Evolutionary conservation across 2,329 filamentous ascomycete genomes (phyloP).

Genomic region (Hymenoscyphus albidus): DNA sequence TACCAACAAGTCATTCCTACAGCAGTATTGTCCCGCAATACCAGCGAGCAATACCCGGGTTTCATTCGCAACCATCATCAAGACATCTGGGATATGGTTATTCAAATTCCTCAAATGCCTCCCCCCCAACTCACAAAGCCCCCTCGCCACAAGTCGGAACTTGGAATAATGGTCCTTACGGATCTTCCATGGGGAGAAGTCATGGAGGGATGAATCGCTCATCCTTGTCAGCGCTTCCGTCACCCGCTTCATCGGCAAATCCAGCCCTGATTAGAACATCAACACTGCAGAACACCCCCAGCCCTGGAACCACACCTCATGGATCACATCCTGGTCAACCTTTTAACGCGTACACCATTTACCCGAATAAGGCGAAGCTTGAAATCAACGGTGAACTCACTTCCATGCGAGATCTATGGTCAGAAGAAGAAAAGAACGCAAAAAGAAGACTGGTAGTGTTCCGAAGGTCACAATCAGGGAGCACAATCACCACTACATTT

Average conservation of each 20-base stretch:
- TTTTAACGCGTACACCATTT: constrained; percentile 57
- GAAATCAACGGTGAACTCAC: constrained; percentile 84
- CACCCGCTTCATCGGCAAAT: constrained; percentile 37
- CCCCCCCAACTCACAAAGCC: constrained; percentile 42
- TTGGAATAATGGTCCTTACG: constrained; percentile 47
- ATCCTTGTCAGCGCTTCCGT: constrained; percentile 24
- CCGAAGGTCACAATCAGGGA: constrained; percentile 74
- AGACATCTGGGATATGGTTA: constrained; percentile 42
- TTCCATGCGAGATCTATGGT: constrained; percentile 80
- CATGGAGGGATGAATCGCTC: constrained; percentile 29
- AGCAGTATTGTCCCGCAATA: constrained; percentile 36
- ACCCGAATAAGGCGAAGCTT: constrained; percentile 76
- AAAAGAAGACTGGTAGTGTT: constrained; percentile 87
- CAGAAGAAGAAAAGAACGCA: constrained; percentile 71
- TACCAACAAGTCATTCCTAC: constrained; percentile 47
- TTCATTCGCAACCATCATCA: constrained; percentile 37
- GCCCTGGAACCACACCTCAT: constrained; percentile 44
- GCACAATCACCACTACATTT: constrained; percentile 77
- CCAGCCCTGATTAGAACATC: constrained; percentile 66
- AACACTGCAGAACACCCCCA: constrained; percentile 55
- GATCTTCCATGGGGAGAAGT: constrained; percentile 40
- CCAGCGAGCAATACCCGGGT: constrained; percentile 36
- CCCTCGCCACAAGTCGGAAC: constrained; percentile 45
- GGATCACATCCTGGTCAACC: constrained; percentile 29
- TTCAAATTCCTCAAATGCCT: constrained; percentile 39